Base-by-base conservation (phyloP, 2,329 filamentous ascomycete genomes). In the Claviceps monticola region DNA sequence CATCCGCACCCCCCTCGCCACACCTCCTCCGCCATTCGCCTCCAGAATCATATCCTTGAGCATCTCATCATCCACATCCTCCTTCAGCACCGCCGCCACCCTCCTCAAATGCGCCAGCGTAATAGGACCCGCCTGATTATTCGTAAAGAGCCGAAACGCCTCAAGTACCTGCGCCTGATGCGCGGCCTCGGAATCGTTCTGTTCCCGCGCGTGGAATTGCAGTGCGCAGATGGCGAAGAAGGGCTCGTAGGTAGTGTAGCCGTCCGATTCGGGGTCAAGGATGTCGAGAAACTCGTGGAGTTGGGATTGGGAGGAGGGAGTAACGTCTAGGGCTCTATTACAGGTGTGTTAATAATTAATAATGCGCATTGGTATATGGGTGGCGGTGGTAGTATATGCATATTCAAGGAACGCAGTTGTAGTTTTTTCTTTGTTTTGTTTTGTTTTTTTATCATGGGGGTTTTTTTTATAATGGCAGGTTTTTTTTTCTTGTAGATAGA, bases 31-130 rank as follows among this genome's bases (percentile, higher is more conserved):
- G 2, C 86, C 87, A 66, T 94, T 96, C 48, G 91, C 93, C 73
- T 97, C 91, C 48, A 89, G 72, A 53, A 98, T 84, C 93, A 98
- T 98, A 71, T 96, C 89, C 70, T 80, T 81, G 62, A 98, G 71
- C 62, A 95, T 69, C 48, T 88, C 83, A 61, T 97, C 93, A 54
- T 80, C 79, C 23, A 95, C 83, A 55, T 83, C 88, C 68, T 95
- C 88, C 68, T 88, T 87, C 60, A 98, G 70, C 60, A 88, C 79
- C 58, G 79, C 81, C 43, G 90, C 89, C 51, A 96, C 83, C 61
- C 84, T 76, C 62, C 80, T 79, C 63, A 98, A 69, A 68, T 95
- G 85, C 16, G 76, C 77, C 29, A 97, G 62, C 2, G 86, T 93
- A 58, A 98, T 95, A n/a, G 79, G 79, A 0, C 62, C 64, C 5